These are phyloP conservation scores for Clausena lansium DNA, from an alignment of 345 rosid species.

Conservation along the genomic window DNA sequence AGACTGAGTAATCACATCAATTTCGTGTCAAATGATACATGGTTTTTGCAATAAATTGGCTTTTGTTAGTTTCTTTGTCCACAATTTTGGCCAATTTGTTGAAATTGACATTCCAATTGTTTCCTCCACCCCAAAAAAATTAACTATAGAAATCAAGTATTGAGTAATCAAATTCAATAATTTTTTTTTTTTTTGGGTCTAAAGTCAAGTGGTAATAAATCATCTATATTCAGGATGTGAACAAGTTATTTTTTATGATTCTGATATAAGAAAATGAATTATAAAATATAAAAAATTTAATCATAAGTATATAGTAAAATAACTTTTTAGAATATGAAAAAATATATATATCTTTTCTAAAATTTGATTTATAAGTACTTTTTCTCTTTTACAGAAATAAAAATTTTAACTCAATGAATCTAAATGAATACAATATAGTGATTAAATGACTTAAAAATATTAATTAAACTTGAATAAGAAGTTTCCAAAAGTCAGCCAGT, in stretches of 20 bases:
- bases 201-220: not conserved
- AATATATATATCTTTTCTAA: too few species aligned
- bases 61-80: conserved; percentile 11
- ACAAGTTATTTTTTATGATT: too few species aligned
- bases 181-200: too few species aligned
- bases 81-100: not conserved
- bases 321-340: too few species aligned
- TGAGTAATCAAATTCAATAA: not conserved
- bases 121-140: not conserved
- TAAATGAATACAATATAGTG: too few species aligned
- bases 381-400: too few species aligned
- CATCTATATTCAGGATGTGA: not conserved
- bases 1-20: not conserved
- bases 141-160: not conserved
- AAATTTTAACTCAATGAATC: not conserved
- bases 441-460: not conserved
- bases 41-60: not conserved
- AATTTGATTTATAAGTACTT: not conserved
- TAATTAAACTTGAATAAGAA: not conserved
- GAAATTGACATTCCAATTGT: conserved; percentile 9
- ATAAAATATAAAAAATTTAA: too few species aligned
- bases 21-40: not conserved
- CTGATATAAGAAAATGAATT: too few species aligned
- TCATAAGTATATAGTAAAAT: not conserved
- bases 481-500: not conserved